These are phyloP conservation scores for Tillandsia fasciculata DNA, from an alignment of 176 grass and related monocot species.

Conservation along the genomic window DNA sequence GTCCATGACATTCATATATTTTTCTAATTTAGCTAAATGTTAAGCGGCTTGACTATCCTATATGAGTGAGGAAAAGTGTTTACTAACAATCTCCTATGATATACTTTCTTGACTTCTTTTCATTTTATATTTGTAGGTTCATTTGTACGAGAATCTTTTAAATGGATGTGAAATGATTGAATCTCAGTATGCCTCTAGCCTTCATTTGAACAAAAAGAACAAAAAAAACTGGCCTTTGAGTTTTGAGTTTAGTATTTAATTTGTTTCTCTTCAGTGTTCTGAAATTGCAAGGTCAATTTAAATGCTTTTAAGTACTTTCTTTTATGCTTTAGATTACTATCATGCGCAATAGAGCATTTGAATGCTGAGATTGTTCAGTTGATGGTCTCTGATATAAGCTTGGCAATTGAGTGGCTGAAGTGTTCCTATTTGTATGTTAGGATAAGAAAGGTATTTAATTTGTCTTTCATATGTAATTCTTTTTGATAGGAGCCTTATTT, in stretches of 20 bases:
- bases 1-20: not conserved
- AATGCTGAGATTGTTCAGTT: constrained; percentile 94
- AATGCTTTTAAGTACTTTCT: not conserved
- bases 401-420: constrained; percentile 94
- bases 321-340: constrained; percentile 52
- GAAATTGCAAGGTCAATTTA: not conserved
- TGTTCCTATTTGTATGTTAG: constrained; percentile 84
- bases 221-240: not conserved
- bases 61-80: too few species aligned
- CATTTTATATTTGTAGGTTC: constrained; percentile 45
- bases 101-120: constrained; percentile 25
- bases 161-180: constrained; percentile 97
- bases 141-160: constrained; percentile 90
- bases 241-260: not conserved
- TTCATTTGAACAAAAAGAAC: not conserved
- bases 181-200: constrained; percentile 69
- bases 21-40: not conserved
- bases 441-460: constrained; percentile 59
- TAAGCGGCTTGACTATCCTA: too few species aligned
- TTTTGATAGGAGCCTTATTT: not conserved
- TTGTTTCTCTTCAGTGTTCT: not conserved
- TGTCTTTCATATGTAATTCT: constrained; percentile 3
- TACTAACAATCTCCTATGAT: not conserved
- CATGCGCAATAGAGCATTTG: constrained; percentile 86
- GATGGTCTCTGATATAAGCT: constrained; percentile 71